A percentile compares a stretch with the other conserved stretches of the same genome.
Evolutionary conservation across 345 rosid genomes (phyloP).

Genomic region (Salix udensis): DNA sequence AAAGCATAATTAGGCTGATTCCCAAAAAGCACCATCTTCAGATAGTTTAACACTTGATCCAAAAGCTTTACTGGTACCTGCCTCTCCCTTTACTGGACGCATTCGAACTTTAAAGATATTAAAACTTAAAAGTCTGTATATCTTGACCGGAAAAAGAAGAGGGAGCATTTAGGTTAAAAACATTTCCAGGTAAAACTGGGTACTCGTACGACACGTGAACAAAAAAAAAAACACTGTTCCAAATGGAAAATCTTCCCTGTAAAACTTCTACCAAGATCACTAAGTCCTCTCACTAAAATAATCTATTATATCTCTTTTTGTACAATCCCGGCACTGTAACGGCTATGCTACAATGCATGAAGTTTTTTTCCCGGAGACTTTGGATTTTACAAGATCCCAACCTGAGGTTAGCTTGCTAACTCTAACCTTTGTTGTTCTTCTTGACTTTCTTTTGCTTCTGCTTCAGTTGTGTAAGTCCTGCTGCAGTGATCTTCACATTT

Average conservation of each 20-base stretch:
- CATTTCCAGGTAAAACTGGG: not conserved
- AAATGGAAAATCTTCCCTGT: not conserved
- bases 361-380: not conserved
- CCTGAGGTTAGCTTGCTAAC: not conserved
- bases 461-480: slow-evolving; percentile 89
- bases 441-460: slow-evolving; percentile 94
- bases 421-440: slow-evolving; percentile 41
- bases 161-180: not conserved
- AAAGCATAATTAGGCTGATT: not conserved
- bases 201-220: not conserved
- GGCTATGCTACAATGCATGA: no score
- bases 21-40: not conserved
- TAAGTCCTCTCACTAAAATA: no score
- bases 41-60: not conserved
- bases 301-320: no score
- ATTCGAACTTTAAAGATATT: not conserved
- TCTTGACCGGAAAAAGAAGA: no score
- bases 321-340: no score
- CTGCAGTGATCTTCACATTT: slow-evolving; percentile 82
- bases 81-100: not conserved
- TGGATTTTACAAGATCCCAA: not conserved
- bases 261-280: no score
- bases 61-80: not conserved
- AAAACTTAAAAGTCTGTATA: not conserved
- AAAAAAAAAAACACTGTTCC: not conserved